Evolutionary conservation across 352 stramenopile species (phyloP).

Genomic region (Globisporangium parvum): DNA sequence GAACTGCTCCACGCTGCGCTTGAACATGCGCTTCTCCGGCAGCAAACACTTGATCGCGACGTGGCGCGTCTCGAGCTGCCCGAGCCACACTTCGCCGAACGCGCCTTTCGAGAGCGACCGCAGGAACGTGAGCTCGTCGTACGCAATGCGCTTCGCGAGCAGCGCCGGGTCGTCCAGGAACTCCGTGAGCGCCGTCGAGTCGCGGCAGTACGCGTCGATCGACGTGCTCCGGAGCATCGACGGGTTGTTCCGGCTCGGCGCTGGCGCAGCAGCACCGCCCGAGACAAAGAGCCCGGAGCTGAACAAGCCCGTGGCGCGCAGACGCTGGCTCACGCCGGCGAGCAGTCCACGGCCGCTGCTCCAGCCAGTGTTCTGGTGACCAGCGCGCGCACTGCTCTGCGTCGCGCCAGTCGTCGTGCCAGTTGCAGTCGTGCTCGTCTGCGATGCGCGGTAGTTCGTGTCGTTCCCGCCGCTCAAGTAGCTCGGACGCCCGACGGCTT

Average conservation of each 20-base stretch:
- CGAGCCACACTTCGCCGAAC: constrained; percentile 69
- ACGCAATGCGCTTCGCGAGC: constrained; percentile 43
- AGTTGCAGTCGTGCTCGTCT: background rate
- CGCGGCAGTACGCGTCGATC: constrained; percentile 51
- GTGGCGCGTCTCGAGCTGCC: constrained; percentile 55
- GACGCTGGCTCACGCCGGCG: constrained; percentile 6
- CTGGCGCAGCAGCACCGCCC: background rate
- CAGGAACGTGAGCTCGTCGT: constrained; percentile 64
- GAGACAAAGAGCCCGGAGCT: constrained; percentile 7
- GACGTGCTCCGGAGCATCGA: constrained; percentile 26
- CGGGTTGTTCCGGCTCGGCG: background rate
- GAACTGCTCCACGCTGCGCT: constrained; percentile 56
- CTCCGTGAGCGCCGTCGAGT: constrained; percentile 40
- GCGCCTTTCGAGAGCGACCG: constrained; percentile 59
- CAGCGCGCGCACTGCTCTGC: no score
- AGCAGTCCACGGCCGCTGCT: constrained; percentile 1
- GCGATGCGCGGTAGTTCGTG: background rate
- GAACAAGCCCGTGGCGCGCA: constrained; percentile 12
- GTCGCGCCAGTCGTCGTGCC: background rate
- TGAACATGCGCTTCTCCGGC: constrained; percentile 48
- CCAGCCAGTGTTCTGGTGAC: background rate
- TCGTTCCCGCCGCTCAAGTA: constrained; percentile 6
- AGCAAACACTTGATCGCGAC: constrained; percentile 73
- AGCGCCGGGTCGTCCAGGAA: constrained; percentile 53
- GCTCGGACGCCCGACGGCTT: constrained; percentile 8